phyloP scores from a whole-genome alignment of 176 grass and related monocot species.

The Zoysia japonica region DNA sequence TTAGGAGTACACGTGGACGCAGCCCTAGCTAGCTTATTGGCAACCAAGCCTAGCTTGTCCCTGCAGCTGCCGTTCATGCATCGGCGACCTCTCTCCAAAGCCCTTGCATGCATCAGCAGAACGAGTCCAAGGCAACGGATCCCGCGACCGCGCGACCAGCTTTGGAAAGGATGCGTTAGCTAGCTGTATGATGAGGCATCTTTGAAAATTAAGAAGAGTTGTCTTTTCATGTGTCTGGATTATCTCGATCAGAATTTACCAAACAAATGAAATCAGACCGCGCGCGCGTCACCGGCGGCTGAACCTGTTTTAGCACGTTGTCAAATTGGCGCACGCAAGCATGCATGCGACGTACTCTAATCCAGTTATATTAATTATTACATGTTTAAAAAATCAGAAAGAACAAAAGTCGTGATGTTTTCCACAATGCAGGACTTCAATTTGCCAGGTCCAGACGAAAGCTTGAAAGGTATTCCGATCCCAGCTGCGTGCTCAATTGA shows the following conservation, averaged over 20 bases:
- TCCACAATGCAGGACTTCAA: constrained; percentile 23
- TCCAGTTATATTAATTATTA: not conserved
- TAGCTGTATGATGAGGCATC: no score
- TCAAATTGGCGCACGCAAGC: not conserved
- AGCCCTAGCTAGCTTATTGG: not conserved
- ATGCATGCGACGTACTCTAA: not conserved
- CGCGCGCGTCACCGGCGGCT: constrained; percentile 3
- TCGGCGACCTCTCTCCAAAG: not conserved
- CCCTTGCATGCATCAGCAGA: constrained; percentile 14
- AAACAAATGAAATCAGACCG: no score
- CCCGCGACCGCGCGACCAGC: no score
- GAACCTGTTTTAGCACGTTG: constrained; percentile 22
- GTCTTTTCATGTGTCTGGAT: no score
- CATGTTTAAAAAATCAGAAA: not conserved
- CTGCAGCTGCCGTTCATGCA: constrained; percentile 1
- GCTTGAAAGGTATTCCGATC: no score
- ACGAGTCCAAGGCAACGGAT: not conserved
- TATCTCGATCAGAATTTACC: no score
- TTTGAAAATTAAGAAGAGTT: no score
- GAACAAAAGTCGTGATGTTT: not conserved
- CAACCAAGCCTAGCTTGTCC: not conserved
- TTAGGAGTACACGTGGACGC: no score
- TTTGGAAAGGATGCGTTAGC: no score
- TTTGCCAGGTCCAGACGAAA: not conserved
- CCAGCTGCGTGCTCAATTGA: no score